Conservation (phyloP, 306 rosid genomes). For the Begonia loranthoides region DNA sequence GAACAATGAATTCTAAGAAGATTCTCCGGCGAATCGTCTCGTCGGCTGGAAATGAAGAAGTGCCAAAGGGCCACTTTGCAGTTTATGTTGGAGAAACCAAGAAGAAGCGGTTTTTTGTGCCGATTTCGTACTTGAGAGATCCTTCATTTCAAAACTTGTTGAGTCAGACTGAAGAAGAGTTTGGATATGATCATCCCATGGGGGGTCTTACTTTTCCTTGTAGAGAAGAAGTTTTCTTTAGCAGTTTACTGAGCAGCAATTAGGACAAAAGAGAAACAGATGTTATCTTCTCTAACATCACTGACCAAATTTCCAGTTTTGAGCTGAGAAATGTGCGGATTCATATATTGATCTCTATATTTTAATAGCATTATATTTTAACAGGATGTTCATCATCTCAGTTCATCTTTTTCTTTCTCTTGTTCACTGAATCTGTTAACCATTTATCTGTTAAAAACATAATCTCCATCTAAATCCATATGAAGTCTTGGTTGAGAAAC, state of each 20-base stretch:
- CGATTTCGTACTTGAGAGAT: constrained; percentile 23
- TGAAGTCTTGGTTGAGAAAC: too few species aligned
- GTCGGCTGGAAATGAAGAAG: background rate
- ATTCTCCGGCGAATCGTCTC: background rate
- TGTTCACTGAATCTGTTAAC: background rate
- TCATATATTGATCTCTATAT: constrained; percentile 10
- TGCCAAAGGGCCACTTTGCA: constrained; percentile 18
- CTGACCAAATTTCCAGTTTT: background rate
- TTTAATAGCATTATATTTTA: background rate
- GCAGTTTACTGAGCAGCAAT: background rate
- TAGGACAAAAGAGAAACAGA: background rate
- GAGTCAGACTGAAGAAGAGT: constrained; percentile 24
- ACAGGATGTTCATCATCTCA: background rate
- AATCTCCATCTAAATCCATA: background rate
- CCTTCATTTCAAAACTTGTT: constrained; percentile 21
- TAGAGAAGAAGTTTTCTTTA: constrained; percentile 6
- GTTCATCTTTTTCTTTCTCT: too few species aligned
- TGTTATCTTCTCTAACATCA: background rate
- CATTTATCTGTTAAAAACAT: background rate
- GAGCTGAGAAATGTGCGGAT: background rate
- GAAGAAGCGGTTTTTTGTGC: constrained; percentile 23
- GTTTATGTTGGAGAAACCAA: constrained; percentile 23
- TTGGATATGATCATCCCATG: constrained; percentile 23
- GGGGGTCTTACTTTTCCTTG: constrained; percentile 32
- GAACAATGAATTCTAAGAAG: constrained; percentile 4